Base-by-base conservation (phyloP, 2,329 filamentous ascomycete species). In the Apiospora sp. region DNA sequence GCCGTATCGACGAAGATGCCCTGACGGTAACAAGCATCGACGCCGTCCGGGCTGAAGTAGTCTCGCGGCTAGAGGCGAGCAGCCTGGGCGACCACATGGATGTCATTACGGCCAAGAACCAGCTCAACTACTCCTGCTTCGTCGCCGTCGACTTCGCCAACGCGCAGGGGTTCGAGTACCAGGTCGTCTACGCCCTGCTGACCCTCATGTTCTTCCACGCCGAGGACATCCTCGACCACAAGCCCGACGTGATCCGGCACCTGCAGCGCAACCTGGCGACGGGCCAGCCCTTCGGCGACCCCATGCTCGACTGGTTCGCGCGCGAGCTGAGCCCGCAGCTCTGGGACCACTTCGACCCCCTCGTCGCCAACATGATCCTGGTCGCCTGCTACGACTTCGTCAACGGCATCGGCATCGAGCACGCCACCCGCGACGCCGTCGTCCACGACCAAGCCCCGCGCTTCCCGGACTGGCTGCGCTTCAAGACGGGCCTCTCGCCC, bases 401-500 rank as follows among this genome's bases (percentile, higher is more conserved):
- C 46, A 73, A 69, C 69, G 69, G 72, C 34, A 68, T 71, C 30
- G 61, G 70, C 22, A 49, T 71, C 69, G 72, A 64, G 58, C 30
- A 64, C 30, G 19, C 16, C 19, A 64, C 27, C 19, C 58, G 30
- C 19, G 58, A 64, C 58, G 27, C 58, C 27, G 30, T 30, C 3
- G 30, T 64, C 6, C 58, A 64, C 30, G 16, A 19, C 30, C 61
- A 71, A 44, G 61, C 72, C 5, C 37, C 46, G 7, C 43, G 71
- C 1, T 73, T 73, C 46, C 72, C 72, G 14, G 72, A 73, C 8
- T 71, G 72, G 72, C 69, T 73, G 69, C 69, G 72, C 34, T 73
- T 71, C 69, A 73, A 73, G 72, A 73, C 72, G 44, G 72, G 72
- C 4, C 61, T 73, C n/a, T 73, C 72, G 48, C 69, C 72, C 70